phyloP scores from a whole-genome alignment of 441 rosid species.

The Corymbia calophylla region DNA sequence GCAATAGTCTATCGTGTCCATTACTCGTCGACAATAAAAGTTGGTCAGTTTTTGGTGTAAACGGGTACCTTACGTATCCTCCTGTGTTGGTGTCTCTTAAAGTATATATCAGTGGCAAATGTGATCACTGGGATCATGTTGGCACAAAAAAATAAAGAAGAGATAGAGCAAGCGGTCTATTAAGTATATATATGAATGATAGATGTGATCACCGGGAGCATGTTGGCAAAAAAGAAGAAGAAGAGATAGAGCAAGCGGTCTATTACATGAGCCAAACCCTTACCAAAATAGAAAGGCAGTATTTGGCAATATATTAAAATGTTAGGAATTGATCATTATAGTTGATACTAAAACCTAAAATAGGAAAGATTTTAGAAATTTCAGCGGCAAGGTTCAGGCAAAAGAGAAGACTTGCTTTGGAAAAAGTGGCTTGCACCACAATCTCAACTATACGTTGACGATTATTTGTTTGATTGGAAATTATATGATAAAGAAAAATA shows the following conservation, averaged over 20 bases:
- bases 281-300: neutral
- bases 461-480: neutral
- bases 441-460: neutral
- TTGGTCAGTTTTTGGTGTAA: neutral
- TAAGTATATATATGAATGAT: no score
- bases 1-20: neutral
- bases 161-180: neutral
- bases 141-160: neutral
- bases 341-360: neutral
- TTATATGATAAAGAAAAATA: neutral
- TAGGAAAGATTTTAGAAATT: neutral
- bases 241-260: neutral
- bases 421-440: neutral
- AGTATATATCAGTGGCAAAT: neutral
- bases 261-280: neutral
- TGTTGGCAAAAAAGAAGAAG: neutral
- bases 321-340: neutral
- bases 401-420: neutral
- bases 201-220: neutral
- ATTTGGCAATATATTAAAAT: neutral
- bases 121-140: neutral
- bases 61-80: neutral
- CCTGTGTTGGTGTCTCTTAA: neutral
- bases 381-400: neutral
- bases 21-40: neutral